A percentile compares a stretch with the other conserved stretches of the same genome.
Conservation (phyloP, 176 grass and related monocot genomes). For the Raddia guianensis region DNA sequence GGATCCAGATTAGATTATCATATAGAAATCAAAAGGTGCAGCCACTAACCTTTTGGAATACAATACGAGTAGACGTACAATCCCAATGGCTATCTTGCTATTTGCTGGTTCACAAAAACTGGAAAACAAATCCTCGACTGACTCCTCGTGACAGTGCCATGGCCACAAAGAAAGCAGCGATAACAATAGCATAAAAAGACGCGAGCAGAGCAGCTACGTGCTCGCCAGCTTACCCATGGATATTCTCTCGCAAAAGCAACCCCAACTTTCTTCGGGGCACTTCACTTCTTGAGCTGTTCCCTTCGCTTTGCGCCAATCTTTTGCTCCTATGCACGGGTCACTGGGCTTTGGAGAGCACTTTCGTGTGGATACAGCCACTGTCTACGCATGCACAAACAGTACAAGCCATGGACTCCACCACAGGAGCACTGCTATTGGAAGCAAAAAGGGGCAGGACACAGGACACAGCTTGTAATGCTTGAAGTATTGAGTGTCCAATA, state of each 20-base stretch:
- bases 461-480: not conserved
- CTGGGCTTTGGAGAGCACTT: not conserved
- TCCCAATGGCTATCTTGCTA: no score
- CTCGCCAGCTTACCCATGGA: slow-evolving; percentile 42
- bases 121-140: not conserved
- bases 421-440: not conserved
- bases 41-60: no score
- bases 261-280: slow-evolving; percentile 17
- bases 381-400: not conserved
- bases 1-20: no score
- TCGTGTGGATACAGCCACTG: not conserved
- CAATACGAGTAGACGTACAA: no score
- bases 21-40: no score
- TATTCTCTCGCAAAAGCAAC: slow-evolving; percentile 39
- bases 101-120: not conserved
- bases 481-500: not conserved
- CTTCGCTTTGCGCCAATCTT: not conserved
- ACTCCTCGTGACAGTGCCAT: not conserved
- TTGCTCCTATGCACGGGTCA: not conserved
- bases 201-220: not conserved
- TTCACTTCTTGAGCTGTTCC: not conserved
- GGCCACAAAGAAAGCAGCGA: slow-evolving; percentile 10
- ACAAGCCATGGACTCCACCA: not conserved
- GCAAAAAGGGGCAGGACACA: not conserved
- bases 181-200: slow-evolving; percentile 46